These are phyloP conservation scores for Penicillium glabrum DNA, from an alignment of 2,329 filamentous ascomycete genomes.

Conservation along the genomic window DNA sequence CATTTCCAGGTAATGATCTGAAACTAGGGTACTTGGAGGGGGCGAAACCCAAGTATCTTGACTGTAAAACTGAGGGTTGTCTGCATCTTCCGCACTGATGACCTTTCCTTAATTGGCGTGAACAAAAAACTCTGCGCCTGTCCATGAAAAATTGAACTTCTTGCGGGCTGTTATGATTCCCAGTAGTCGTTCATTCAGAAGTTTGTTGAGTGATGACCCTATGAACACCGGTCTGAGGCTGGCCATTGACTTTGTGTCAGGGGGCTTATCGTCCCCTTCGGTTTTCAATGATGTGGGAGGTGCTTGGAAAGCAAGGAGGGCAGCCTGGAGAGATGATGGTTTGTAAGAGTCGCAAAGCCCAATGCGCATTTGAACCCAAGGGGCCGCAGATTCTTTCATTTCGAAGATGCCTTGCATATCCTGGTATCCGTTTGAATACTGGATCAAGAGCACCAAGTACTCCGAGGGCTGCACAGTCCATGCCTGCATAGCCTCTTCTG, in stretches of 20 bases:
- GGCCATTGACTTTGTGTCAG: background rate
- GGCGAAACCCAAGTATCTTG: conserved; percentile 25
- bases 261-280: background rate
- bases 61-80: conserved; percentile 16
- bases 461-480: conserved; percentile 69
- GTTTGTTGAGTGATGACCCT: conserved; percentile 67
- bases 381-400: conserved; percentile 36
- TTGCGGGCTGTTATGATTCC: conserved; percentile 61
- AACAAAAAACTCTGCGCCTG: conserved; percentile 62
- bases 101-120: conserved; percentile 46
- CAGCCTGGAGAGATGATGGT: conserved; percentile 62
- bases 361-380: conserved; percentile 60
- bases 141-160: conserved; percentile 60
- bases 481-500: conserved; percentile 71
- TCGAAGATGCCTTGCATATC: conserved; percentile 55
- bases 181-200: conserved; percentile 67
- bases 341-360: conserved; percentile 73
- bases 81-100: conserved; percentile 8
- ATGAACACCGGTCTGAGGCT: conserved; percentile 61
- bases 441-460: conserved; percentile 72
- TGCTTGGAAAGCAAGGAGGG: conserved; percentile 50
- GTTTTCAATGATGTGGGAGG: background rate
- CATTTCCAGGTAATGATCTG: conserved; percentile 50
- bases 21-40: conserved; percentile 45
- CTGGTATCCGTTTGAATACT: conserved; percentile 63